Conservation (phyloP, 2,329 filamentous ascomycete genomes). For the Coniosporium tulheliwenetii region DNA sequence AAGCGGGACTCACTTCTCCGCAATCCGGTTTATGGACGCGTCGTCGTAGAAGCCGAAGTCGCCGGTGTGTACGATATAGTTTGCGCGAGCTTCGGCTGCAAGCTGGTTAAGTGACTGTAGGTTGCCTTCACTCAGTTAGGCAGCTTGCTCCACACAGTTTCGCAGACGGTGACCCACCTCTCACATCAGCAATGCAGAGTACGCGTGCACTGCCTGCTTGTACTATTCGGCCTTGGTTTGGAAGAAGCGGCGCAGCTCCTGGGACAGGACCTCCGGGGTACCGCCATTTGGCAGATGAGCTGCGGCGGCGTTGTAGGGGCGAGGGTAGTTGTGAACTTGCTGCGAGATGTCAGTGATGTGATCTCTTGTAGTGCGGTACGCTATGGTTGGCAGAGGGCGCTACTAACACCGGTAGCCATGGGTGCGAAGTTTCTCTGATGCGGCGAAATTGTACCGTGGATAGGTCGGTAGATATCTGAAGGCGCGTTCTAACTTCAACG, state of each 20-base stretch:
- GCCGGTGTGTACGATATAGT: conserved; percentile 97
- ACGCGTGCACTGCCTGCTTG: conserved; percentile 32
- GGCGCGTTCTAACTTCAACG: no score
- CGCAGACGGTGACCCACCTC: conserved; percentile 21
- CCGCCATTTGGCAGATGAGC: conserved; percentile 31
- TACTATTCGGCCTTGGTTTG: conserved; percentile 36
- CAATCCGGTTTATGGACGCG: conserved; percentile 87
- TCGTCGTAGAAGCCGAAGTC: conserved; percentile 99
- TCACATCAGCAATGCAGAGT: conserved; percentile 35
- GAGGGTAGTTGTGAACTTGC: conserved; percentile 35
- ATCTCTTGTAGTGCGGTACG: no score
- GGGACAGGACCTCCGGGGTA: conserved; percentile 20
- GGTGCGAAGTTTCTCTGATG: no score
- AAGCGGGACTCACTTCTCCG: conserved; percentile 63
- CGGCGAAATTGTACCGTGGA: no score
- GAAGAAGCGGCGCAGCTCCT: conserved; percentile 30
- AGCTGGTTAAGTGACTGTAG: conserved; percentile 91
- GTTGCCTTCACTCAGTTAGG: conserved; percentile 49
- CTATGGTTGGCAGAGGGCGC: no score
- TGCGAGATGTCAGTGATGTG: conserved; percentile 9
- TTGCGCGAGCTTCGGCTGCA: conserved; percentile 82
- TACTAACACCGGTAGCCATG: no score
- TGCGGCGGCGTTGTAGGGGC: conserved; percentile 26
- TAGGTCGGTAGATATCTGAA: no score
- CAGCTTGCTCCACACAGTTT: neutral